Evolutionary conservation across 306 rosid genomes (phyloP).

Genomic region (Lathyrus sativus): DNA sequence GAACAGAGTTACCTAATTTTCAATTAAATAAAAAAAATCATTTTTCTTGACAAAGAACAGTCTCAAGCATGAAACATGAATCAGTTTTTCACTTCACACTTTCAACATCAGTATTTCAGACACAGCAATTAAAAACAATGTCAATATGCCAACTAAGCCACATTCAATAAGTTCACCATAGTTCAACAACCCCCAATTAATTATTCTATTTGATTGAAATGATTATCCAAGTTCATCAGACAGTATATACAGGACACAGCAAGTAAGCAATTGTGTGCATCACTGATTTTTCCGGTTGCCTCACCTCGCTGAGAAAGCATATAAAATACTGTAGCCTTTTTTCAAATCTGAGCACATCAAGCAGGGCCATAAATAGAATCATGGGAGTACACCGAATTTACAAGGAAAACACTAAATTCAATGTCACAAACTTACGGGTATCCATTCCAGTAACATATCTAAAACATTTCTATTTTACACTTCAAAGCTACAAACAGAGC

Average conservation of each 20-base stretch:
- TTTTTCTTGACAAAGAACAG: conserved; percentile 21
- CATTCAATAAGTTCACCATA: conserved; percentile 24
- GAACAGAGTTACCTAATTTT: conserved; percentile 8
- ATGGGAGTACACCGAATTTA: conserved; percentile 34
- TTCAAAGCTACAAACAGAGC: conserved; percentile 39
- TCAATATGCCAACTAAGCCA: conserved; percentile 1
- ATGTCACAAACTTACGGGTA: conserved; percentile 34
- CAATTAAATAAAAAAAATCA: conserved; percentile 8
- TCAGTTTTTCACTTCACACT: conserved; percentile 13
- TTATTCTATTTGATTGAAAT: neutral
- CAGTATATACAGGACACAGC: conserved; percentile 21
- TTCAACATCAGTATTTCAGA: conserved; percentile 4
- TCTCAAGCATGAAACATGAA: conserved; percentile 1
- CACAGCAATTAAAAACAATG: neutral
- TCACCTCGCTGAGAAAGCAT: conserved; percentile 22
- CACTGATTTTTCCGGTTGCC: too few species aligned
- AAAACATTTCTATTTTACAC: conserved; percentile 39
- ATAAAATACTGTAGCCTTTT: conserved; percentile 4
- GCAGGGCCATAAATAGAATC: conserved; percentile 29
- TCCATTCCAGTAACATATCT: conserved; percentile 46
- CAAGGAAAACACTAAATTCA: conserved; percentile 25
- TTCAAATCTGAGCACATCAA: conserved; percentile 31
- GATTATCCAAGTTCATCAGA: conserved; percentile 4
- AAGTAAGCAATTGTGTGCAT: conserved; percentile 13
- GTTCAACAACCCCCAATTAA: conserved; percentile 11